Percentiles rank a stretch among this genome's conserved stretches.
These are phyloP conservation scores for Microdochium nivale DNA, from an alignment of 2,329 filamentous ascomycete genomes.

Conservation along the genomic window DNA sequence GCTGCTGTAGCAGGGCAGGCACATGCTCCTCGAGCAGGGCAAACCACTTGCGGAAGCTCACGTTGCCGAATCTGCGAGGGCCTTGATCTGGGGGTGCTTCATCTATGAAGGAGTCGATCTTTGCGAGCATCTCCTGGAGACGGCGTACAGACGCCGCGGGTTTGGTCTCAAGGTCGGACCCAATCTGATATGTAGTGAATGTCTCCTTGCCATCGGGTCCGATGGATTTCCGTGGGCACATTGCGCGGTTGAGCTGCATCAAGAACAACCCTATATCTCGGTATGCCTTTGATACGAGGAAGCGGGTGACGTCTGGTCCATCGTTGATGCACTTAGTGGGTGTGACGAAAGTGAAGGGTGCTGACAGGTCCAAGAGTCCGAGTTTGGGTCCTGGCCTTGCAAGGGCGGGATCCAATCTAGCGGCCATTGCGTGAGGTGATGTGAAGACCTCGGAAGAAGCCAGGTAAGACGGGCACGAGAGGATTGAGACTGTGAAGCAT, in stretches of 20 bases:
- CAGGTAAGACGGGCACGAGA: too few species aligned
- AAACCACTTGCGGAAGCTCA: slow-evolving; percentile 82
- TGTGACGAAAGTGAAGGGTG: slow-evolving; percentile 49
- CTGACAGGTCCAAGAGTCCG: slow-evolving; percentile 36
- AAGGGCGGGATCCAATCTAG: background rate
- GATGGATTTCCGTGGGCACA: slow-evolving; percentile 59
- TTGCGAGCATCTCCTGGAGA: slow-evolving; percentile 58
- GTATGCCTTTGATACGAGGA: slow-evolving; percentile 76
- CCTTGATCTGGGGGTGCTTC: slow-evolving; percentile 78
- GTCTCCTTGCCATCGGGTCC: slow-evolving; percentile 26
- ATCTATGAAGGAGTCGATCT: slow-evolving; percentile 58
- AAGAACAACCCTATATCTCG: slow-evolving; percentile 80
- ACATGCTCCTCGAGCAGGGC: slow-evolving; percentile 54
- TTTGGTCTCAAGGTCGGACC: slow-evolving; percentile 32
- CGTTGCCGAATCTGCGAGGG: slow-evolving; percentile 84
- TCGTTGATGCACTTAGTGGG: slow-evolving; percentile 82
- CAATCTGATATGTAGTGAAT: slow-evolving; percentile 39
- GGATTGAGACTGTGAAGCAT: too few species aligned
- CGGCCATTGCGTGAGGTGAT: background rate
- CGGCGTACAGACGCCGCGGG: slow-evolving; percentile 46
- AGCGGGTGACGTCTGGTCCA: slow-evolving; percentile 69
- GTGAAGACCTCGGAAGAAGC: too few species aligned
- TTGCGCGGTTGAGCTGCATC: slow-evolving; percentile 78
- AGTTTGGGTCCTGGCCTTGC: slow-evolving; percentile 24
- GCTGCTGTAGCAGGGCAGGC: slow-evolving; percentile 45